Evolutionary conservation across 2,329 filamentous ascomycete genomes (phyloP), one percentile per base, ranked within the genome.

Genomic region (Pezicula rhizophila): DNA sequence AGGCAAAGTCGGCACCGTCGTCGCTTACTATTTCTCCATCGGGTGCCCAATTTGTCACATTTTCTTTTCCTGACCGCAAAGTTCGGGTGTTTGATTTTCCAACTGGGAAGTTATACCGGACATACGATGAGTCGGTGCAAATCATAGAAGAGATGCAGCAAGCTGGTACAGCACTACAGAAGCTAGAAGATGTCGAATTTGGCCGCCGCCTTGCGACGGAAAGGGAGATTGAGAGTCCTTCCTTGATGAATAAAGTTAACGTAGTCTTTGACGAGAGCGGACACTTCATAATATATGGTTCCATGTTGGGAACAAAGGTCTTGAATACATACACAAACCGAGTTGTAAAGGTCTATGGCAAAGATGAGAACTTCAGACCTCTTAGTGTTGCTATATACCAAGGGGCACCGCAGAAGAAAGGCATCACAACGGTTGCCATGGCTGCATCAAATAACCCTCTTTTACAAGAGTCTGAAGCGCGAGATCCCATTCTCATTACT

Each of bases 211-310:
- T 97, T 31, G 92, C 88, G 2, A 80, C 89, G 3, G 93, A 99
- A 68, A 82, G 85, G 39, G 92, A 96, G 49, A 73, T 97, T 4
- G 90, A 96, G 60, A 82, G 82, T 23, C 75, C 82, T 11, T 67
- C 76, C 1, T 71, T 88, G 33, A 79, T 79, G 41, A 76, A 82
- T 59, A 88, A 88, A 57, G 78, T 85, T 55, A 97, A 95, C 63
- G 82, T 97, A 53, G 82, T 91, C 33, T 99, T 97, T 64, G 93
- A 99, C 65, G 93, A 99, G 69, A 96, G 91, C 1, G 88, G 91
- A 4, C 84, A 99, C 66, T 99, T 99, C 67, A 82, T 99, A 54
- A 73, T 96, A 33, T 99, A 96, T 62, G 93, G 93, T 31, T 95
- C 91, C 10, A 85, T 99, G 58, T 73, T 92, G 38, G 93, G 95